Evolutionary conservation across 495 filamentous ascomycete species (phyloP).

Genomic region (Xylaria nigripes): DNA sequence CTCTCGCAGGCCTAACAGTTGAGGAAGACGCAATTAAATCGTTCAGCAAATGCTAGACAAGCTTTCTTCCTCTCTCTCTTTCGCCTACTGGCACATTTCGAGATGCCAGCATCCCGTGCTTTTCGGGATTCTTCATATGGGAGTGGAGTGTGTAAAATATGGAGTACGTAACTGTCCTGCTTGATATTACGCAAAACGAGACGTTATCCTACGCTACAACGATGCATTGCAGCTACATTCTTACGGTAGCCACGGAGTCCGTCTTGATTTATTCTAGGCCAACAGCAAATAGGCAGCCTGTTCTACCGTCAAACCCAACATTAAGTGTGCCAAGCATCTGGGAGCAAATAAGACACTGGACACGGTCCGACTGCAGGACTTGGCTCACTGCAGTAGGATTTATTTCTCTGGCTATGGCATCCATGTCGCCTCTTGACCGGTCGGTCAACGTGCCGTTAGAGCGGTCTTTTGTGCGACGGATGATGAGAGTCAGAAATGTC

Average conservation of each 20-base stretch:
- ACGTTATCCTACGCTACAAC: background rate
- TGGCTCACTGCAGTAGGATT: conserved; percentile 5
- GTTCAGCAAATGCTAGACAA: too few relatives aligned
- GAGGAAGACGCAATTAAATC: too few relatives aligned
- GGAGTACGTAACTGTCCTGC: background rate
- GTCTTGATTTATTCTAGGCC: background rate
- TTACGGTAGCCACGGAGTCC: background rate
- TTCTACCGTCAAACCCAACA: background rate
- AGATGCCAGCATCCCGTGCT: too few relatives aligned
- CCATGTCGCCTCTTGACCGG: conserved; percentile 7
- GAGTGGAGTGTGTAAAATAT: background rate
- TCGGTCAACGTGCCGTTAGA: conserved; percentile 6
- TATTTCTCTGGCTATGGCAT: background rate
- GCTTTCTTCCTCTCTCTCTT: too few relatives aligned
- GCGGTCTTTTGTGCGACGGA: background rate
- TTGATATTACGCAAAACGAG: background rate
- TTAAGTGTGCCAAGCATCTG: conserved; percentile 9
- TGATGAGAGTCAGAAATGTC: conserved; percentile 2
- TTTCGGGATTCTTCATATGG: background rate
- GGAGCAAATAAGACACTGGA: conserved; percentile 3
- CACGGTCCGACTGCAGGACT: conserved; percentile 10
- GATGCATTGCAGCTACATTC: background rate
- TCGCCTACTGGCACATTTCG: too few relatives aligned
- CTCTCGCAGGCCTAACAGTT: too few relatives aligned
- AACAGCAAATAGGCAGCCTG: background rate